Evolutionary conservation across 352 stramenopile species (phyloP).

Genomic region (Phytophthora fragariaefolia): DNA sequence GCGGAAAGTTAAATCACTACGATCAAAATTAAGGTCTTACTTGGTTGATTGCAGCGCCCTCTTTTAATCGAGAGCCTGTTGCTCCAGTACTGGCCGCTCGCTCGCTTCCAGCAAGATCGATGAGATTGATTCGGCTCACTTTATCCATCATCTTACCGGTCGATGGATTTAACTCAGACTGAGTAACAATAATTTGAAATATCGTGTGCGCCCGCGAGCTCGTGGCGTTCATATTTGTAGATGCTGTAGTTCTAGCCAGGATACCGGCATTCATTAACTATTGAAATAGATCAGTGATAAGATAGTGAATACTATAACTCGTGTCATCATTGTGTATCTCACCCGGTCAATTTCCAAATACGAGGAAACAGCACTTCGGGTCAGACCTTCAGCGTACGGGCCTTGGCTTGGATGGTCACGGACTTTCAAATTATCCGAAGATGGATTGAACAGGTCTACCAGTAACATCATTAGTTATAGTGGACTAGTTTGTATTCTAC

Average conservation of each 20-base stretch:
- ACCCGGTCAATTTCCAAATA: constrained; percentile 85
- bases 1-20: no score
- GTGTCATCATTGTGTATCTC: background rate
- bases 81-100: constrained; percentile 90
- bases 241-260: constrained; percentile 79
- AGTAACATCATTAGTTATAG: constrained; percentile 3
- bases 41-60: constrained; percentile 95
- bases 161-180: constrained; percentile 73
- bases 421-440: constrained; percentile 88
- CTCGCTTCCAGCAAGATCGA: constrained; percentile 94
- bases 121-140: constrained; percentile 88
- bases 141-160: constrained; percentile 85
- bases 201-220: constrained; percentile 86
- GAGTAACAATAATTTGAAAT: constrained; percentile 86
- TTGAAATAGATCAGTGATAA: background rate
- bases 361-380: constrained; percentile 77
- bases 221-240: constrained; percentile 90
- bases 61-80: constrained; percentile 88
- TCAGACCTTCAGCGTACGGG: constrained; percentile 85
- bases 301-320: no score
- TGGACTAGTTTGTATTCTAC: background rate
- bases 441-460: constrained; percentile 85
- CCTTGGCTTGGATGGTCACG: constrained; percentile 86
- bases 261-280: constrained; percentile 89
- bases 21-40: constrained; percentile 16